phyloP scores from a whole-genome alignment of 331 rosid genomes.

The Malus hybrid region DNA sequence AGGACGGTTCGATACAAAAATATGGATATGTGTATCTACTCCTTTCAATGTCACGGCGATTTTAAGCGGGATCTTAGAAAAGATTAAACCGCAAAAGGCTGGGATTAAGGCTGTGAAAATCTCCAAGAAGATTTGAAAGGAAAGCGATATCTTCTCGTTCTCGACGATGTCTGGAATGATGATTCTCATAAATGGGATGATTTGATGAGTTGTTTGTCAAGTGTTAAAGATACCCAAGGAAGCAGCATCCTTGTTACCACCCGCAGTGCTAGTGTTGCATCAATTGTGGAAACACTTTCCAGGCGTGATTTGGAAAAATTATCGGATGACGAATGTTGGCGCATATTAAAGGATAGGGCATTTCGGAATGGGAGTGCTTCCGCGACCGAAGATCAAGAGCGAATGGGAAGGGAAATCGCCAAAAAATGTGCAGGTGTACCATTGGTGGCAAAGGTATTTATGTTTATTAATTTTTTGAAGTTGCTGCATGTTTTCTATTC shows the following conservation, averaged over 20 bases:
- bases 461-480: not conserved
- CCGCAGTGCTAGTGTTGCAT: not conserved
- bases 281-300: not conserved
- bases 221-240: not conserved
- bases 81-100: not conserved
- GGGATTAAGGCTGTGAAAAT: not conserved
- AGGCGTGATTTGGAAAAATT: not conserved
- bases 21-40: not conserved
- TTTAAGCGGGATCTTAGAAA: not conserved
- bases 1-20: not conserved
- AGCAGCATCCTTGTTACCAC: constrained; percentile 3
- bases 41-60: not conserved
- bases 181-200: not conserved
- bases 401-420: not conserved
- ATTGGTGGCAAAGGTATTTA: not conserved
- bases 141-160: not conserved
- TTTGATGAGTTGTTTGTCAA: not conserved
- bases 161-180: constrained; percentile 5
- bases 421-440: not conserved
- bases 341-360: not conserved
- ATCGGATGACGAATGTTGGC: not conserved
- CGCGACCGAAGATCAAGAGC: not conserved
- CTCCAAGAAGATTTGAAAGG: not conserved
- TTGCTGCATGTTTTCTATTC: too few species aligned
- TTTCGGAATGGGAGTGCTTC: not conserved